These are phyloP conservation scores for Fusarium agapanthi DNA, from an alignment of 2,329 filamentous ascomycete genomes.

Conservation along the genomic window DNA sequence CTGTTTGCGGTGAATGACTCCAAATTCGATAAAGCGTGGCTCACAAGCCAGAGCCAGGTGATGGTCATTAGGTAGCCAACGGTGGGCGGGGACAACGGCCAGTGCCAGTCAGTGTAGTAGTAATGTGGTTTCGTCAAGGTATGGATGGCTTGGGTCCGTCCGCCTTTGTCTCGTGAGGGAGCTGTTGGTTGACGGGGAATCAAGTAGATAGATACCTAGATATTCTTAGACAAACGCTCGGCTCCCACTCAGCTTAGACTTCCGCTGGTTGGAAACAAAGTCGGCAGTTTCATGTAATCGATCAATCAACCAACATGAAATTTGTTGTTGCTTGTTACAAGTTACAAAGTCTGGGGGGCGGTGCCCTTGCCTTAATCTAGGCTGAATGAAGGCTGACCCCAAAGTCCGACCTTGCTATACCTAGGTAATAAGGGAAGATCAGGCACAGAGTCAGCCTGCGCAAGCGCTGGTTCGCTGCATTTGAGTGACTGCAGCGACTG, in stretches of 20 bases:
- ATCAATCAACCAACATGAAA: background rate
- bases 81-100: conserved; percentile 15
- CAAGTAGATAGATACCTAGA: conserved; percentile 2
- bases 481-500: conserved; percentile 22
- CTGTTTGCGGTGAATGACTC: conserved; percentile 27
- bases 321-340: conserved; percentile 14
- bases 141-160: background rate
- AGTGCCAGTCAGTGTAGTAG: background rate
- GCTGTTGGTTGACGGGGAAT: background rate
- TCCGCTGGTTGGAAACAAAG: background rate
- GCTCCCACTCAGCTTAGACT: background rate
- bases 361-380: conserved; percentile 7
- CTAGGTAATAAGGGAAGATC: background rate
- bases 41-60: conserved; percentile 28
- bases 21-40: conserved; percentile 14
- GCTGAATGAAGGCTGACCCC: conserved; percentile 1
- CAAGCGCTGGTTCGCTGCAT: conserved; percentile 6
- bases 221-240: background rate
- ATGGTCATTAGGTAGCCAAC: conserved; percentile 13
- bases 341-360: conserved; percentile 12
- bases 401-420: background rate
- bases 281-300: background rate
- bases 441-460: conserved; percentile 2
- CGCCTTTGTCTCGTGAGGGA: conserved; percentile 3
- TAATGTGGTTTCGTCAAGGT: conserved; percentile 12